Evolutionary conservation across 179 eudicot species (phyloP).

Genomic region (Sideroxylon spinosum): DNA sequence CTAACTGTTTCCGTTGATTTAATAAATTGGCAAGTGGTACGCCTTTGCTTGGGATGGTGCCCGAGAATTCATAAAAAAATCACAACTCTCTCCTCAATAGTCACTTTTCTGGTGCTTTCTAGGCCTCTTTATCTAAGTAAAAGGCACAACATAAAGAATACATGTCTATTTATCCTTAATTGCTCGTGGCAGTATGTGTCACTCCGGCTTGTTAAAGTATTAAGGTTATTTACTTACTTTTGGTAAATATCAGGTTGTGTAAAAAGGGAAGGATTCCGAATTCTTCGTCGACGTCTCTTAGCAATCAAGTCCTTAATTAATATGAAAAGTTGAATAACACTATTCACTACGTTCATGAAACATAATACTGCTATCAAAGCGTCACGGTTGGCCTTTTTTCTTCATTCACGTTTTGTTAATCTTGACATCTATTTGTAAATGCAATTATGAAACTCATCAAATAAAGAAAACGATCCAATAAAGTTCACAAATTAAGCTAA

Average conservation of each 20-base stretch:
- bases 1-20: too few relatives aligned
- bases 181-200: too few relatives aligned
- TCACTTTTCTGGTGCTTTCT: not conserved
- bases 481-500: too few relatives aligned
- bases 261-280: not conserved
- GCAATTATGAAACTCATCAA: too few relatives aligned
- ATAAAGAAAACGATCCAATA: too few relatives aligned
- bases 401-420: too few relatives aligned
- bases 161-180: not conserved
- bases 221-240: too few relatives aligned
- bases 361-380: too few relatives aligned
- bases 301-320: not conserved
- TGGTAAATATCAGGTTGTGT: not conserved
- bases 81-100: not conserved
- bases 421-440: too few relatives aligned
- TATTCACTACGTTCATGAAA: not conserved
- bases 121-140: not conserved
- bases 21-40: not conserved
- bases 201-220: too few relatives aligned
- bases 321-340: too few relatives aligned
- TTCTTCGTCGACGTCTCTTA: not conserved
- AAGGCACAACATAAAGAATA: not conserved
- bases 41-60: not conserved
- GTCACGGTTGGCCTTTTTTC: too few relatives aligned
- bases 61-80: not conserved